These are phyloP conservation scores for Coniella lustricola DNA, from an alignment of 2,329 filamentous ascomycete genomes.

Conservation along the genomic window DNA sequence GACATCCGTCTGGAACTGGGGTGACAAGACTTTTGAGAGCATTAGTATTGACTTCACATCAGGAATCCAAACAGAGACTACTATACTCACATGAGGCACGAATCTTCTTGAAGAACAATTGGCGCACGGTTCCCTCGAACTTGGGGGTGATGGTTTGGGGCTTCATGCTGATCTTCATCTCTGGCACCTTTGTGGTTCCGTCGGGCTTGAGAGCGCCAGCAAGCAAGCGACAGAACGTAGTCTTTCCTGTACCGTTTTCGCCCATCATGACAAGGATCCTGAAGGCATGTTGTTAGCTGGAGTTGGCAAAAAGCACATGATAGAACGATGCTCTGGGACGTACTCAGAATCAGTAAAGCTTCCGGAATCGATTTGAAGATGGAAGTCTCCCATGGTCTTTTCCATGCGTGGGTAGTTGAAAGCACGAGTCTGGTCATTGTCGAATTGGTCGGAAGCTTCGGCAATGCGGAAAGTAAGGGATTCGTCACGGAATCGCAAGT, in stretches of 20 bases:
- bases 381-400: slow-evolving; percentile 87
- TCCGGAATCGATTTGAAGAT: slow-evolving; percentile 72
- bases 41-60: not conserved
- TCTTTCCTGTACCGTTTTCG: slow-evolving; percentile 98
- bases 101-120: slow-evolving; percentile 99
- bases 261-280: slow-evolving; percentile 98
- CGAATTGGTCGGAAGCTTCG: slow-evolving; percentile 82
- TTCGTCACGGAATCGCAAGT: slow-evolving; percentile 95
- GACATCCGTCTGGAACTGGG: slow-evolving; percentile 98
- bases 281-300: not conserved
- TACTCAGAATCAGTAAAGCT: slow-evolving; percentile 88
- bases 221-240: slow-evolving; percentile 94
- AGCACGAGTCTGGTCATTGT: slow-evolving; percentile 74
- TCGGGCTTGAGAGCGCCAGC: slow-evolving; percentile 93
- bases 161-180: slow-evolving; percentile 99
- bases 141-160: slow-evolving; percentile 99
- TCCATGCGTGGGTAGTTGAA: slow-evolving; percentile 87
- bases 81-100: slow-evolving; percentile 63
- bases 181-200: slow-evolving; percentile 66
- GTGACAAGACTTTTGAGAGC: slow-evolving; percentile 57
- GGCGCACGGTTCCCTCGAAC: slow-evolving; percentile 92
- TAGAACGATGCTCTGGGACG: not conserved
- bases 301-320: too few species aligned
- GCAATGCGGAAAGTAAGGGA: slow-evolving; percentile 91
- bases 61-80: too few species aligned